Percentiles rank a stretch among this genome's conserved stretches.
These are phyloP conservation scores for Aureobasidium vineae DNA, from an alignment of 2,329 filamentous ascomycete genomes.

Conservation along the genomic window DNA sequence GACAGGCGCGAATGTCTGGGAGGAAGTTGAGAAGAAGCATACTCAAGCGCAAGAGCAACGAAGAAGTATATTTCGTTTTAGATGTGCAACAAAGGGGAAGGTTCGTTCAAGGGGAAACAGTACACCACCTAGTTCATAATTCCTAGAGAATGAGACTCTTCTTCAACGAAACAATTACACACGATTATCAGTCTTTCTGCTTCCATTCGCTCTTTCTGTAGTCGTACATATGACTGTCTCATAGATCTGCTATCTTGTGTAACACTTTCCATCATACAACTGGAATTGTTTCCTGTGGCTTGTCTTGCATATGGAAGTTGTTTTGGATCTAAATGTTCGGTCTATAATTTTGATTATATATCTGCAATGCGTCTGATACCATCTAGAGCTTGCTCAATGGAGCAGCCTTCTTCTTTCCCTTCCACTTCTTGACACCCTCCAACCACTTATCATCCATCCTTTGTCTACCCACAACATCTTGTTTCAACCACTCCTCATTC, in stretches of 20 bases:
- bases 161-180: neutral
- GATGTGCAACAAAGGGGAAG: neutral
- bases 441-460: slow-evolving; percentile 17
- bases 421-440: slow-evolving; percentile 21
- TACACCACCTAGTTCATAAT: neutral
- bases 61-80: neutral
- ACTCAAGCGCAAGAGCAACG: neutral
- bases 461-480: slow-evolving; percentile 8
- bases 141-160: neutral
- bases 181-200: neutral
- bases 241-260: neutral
- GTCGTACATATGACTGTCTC: neutral
- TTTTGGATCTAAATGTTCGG: too few relatives aligned
- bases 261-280: too few relatives aligned
- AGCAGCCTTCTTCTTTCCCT: neutral
- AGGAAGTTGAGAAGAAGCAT: neutral
- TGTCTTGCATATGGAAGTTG: too few relatives aligned
- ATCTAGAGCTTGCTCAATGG: slow-evolving; percentile 14
- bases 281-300: too few relatives aligned
- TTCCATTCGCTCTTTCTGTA: neutral
- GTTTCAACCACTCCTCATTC: neutral
- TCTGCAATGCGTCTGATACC: neutral
- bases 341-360: too few relatives aligned
- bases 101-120: neutral
- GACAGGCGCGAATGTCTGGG: too few relatives aligned